Base-by-base conservation (phyloP, 805 yeast genomes). In the Nematodospora valgi region DNA sequence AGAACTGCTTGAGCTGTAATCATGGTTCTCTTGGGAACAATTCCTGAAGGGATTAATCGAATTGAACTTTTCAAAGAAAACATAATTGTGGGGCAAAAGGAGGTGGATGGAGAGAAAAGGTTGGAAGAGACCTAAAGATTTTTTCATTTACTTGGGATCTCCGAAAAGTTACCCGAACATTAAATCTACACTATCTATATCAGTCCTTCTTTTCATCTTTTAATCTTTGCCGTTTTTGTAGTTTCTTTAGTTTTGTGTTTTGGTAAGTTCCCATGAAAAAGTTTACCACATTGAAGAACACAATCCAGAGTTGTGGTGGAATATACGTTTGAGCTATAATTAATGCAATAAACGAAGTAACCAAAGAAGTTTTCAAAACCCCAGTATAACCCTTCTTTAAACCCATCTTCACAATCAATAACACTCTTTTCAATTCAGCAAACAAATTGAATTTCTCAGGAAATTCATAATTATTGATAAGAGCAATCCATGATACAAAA, bases 1-100 rank as follows among this genome's bases (percentile, higher is more conserved):
- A 82, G 72, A 24, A 84, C 77, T 6, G 93, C 84, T 46, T 74
- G 76, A 0, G 87, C 73, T 13, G 80, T 66, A 34, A 68, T 56
- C 72, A 67, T 66, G 25, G 55, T 51, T 40, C 59, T 32, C 11
- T 23, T 12, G 11, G 24, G n/a, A n/a, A n/a, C n/a, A n/a, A n/a
- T n/a, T n/a, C n/a, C n/a, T n/a, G n/a, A n/a, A n/a, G n/a, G n/a
- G n/a, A n/a, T n/a, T n/a, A n/a, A n/a, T n/a, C n/a, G n/a, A n/a
- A n/a, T n/a, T n/a, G n/a, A 32, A 4, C 8, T 17, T 32, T 24
- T 18, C 4, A 7, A 19, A 5, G 19, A 4, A 27, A 15, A 12
- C 12, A 14, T 7, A 14, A 24, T 6, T 24, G 14, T 24, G 23
- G 27, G n/a, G 23, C 16, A 24, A 32, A 32, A 17, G 29, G 24